Conservation (phyloP, 1,284 basidiomycete species). For the Pascua sp. region DNA sequence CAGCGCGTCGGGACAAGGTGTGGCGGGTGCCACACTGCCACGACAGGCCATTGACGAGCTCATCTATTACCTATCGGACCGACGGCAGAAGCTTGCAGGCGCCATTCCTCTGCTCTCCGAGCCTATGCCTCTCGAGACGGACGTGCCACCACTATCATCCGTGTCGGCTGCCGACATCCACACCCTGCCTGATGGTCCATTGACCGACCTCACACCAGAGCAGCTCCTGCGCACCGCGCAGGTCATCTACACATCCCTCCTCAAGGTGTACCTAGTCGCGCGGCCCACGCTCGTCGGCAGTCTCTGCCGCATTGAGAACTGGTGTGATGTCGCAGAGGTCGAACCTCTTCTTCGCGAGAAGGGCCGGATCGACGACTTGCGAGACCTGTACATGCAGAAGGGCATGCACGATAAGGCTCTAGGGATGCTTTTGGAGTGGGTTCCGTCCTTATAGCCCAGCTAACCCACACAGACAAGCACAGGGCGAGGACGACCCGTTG, state of each 20-base stretch:
- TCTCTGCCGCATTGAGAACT: constrained; percentile 87
- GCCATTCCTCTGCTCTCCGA: constrained; percentile 68
- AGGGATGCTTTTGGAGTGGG: constrained; percentile 72
- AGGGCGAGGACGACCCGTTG: constrained; percentile 69
- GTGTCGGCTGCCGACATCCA: constrained; percentile 63
- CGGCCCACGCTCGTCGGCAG: constrained; percentile 79
- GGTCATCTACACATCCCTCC: constrained; percentile 90
- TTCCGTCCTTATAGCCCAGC: constrained; percentile 6
- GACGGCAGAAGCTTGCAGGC: constrained; percentile 74
- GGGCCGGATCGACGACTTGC: constrained; percentile 85
- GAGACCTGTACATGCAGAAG: constrained; percentile 88
- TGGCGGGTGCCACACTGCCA: constrained; percentile 11
- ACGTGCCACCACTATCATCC: constrained; percentile 39
- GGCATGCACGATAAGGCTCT: constrained; percentile 92
- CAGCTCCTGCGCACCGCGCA: constrained; percentile 83
- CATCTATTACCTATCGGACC: constrained; percentile 65
- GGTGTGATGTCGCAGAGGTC: constrained; percentile 95
- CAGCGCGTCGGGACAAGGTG: too few species aligned
- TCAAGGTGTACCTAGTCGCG: constrained; percentile 85
- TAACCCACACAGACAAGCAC: constrained; percentile 60
- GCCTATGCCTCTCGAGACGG: constrained; percentile 56
- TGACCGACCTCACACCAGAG: constrained; percentile 67
- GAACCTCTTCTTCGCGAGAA: constrained; percentile 78
- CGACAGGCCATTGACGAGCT: constrained; percentile 51
- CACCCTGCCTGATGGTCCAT: constrained; percentile 65